Base-by-base conservation (phyloP, 257 asterid species). In the Parsonsia alboflavescens region DNA sequence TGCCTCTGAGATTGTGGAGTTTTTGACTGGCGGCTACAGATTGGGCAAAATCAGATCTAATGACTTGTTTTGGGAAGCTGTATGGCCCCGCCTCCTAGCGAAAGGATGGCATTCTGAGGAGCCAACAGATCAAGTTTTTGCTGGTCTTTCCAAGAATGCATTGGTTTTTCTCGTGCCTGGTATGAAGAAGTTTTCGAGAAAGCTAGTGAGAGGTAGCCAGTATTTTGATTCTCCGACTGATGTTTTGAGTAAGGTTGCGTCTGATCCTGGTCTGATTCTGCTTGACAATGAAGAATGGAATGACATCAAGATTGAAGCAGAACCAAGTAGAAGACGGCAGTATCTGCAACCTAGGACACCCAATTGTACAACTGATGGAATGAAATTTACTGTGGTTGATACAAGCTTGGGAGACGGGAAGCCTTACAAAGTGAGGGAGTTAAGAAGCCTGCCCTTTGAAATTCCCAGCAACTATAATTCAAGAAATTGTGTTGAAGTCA, bases 41-140 rank as follows among this genome's bases (percentile, higher is more conserved):
- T 72, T 91, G 80, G 89, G 97, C 85, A 93, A 93, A 80, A 86
- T 92, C 30, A 88, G 92, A 48, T 86, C 97, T 21, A 87, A 82
- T 16, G 97, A 93, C 73, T 74, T 93, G 39, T 93, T 93, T 69
- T 93, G 96, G 96, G 97, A 89, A 84, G 93, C 98, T 2, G 92
- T 93, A 30, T 93, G 98, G 98, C 98, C 97, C 0, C 97, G 96
- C 71, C 82, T 93, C 70, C 78, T 93, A 68, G 98, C 93, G 24
- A 75, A 92, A 76, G 98, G 98, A 24, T 91, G 97, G 97, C 89
- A 84, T 57, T 88, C 96, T 0, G 94, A 87, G 86, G 86, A 88
- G 79, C 90, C 97, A 16, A 79, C 80, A 21, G 79, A 86, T 74
- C 88, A 72, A 50, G 76, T 78, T 26, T 83, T 84, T 30, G 64